phyloP scores from a whole-genome alignment of 371 early-diverging fungal species.

The Actinomortierella ambigua region DNA sequence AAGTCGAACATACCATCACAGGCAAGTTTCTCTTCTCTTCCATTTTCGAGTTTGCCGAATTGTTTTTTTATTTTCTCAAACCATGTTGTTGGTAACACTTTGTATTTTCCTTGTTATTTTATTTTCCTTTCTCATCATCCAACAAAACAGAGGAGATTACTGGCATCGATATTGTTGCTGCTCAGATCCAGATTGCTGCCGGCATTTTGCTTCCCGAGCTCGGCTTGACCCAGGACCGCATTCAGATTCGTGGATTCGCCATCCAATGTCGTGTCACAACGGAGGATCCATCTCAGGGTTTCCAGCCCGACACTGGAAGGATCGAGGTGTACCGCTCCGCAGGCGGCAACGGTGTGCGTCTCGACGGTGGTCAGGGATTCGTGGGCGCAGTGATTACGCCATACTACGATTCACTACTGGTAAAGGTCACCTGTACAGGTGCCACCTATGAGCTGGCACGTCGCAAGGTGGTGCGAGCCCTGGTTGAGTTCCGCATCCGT shows the following conservation, averaged over 20 bases:
- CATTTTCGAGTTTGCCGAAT: constrained; percentile 5
- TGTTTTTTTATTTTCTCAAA: too few species aligned
- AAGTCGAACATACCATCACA: constrained; percentile 92
- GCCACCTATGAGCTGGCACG: constrained; percentile 87
- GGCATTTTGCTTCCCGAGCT: constrained; percentile 82
- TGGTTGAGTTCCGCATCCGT: constrained; percentile 93
- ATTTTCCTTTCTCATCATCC: neutral
- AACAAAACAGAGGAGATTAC: constrained; percentile 84
- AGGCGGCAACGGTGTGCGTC: constrained; percentile 88
- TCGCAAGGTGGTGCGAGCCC: constrained; percentile 84
- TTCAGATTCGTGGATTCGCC: constrained; percentile 83
- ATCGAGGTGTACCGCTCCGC: constrained; percentile 91
- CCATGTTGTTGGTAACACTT: too few species aligned
- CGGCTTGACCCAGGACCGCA: constrained; percentile 81
- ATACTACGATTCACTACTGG: constrained; percentile 95
- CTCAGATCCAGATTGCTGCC: constrained; percentile 92
- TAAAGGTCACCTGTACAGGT: constrained; percentile 90
- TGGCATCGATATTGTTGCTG: constrained; percentile 91
- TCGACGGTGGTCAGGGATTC: constrained; percentile 89
- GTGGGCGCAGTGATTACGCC: constrained; percentile 94
- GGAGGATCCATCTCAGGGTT: constrained; percentile 86
- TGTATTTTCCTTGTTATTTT: constrained; percentile 39
- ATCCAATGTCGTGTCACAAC: constrained; percentile 97
- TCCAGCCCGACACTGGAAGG: constrained; percentile 95
- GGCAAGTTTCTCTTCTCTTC: constrained; percentile 25